Conservation (phyloP, 139 green algal genomes). For the Tetratostichococcus sp. region DNA sequence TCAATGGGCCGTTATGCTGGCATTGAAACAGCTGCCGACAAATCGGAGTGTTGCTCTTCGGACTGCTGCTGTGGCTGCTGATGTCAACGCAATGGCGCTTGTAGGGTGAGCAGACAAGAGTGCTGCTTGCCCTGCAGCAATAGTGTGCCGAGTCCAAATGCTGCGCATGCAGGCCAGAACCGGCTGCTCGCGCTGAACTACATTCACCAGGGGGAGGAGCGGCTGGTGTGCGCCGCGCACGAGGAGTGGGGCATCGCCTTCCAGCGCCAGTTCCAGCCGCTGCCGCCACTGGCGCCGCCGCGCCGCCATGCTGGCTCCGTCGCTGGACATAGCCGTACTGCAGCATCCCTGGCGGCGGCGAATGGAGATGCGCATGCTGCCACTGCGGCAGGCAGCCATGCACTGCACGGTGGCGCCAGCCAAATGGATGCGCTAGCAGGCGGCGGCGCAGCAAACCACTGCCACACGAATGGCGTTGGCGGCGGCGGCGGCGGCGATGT, state of each 20-base stretch:
- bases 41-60: slow-evolving; percentile 2
- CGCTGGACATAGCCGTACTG: neutral
- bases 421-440: neutral
- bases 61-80: no score
- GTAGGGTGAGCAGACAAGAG: no score
- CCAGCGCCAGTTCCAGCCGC: slow-evolving; percentile 31
- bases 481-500: slow-evolving; percentile 1
- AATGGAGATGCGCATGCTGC: no score
- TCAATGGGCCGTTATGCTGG: no score
- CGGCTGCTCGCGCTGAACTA: slow-evolving; percentile 90
- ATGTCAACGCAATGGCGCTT: no score
- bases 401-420: slow-evolving; percentile 2
- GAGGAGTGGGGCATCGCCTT: slow-evolving; percentile 72
- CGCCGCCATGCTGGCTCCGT: no score
- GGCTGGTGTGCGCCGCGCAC: slow-evolving; percentile 72
- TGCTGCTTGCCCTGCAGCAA: no score
- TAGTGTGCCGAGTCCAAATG: no score
- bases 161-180: slow-evolving; percentile 66
- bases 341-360: no score
- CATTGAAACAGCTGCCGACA: no score
- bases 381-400: neutral
- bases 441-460: neutral
- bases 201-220: slow-evolving; percentile 67
- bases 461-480: no score
- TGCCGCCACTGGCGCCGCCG: slow-evolving; percentile 38